phyloP scores from a whole-genome alignment of 352 stramenopile species.

The Phytopythium kandeliae region DNA sequence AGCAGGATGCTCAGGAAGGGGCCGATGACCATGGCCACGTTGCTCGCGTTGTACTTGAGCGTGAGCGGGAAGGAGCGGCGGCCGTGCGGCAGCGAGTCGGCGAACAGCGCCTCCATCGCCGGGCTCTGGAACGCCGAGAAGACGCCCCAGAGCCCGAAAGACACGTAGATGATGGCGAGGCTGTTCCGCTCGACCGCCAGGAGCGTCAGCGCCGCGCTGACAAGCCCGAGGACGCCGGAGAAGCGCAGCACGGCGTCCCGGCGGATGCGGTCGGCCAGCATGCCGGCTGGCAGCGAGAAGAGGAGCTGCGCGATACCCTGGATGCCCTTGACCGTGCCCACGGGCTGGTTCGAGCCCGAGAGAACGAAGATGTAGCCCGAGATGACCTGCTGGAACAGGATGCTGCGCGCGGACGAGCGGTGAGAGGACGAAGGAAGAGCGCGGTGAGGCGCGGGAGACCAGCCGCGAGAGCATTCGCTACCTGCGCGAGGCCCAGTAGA shows the following conservation, averaged over 20 bases:
- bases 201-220: constrained; percentile 43
- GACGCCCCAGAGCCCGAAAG: constrained; percentile 63
- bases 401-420: constrained; percentile 15
- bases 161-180: constrained; percentile 45
- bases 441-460: too few species aligned
- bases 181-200: constrained; percentile 40
- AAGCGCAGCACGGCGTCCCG: constrained; percentile 65
- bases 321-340: constrained; percentile 78
- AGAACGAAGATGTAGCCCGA: constrained; percentile 74
- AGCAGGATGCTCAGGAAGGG: constrained; percentile 55
- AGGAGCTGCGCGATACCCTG: constrained; percentile 74
- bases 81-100: constrained; percentile 64
- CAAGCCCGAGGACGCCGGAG: constrained; percentile 46
- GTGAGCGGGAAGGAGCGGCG: constrained; percentile 64
- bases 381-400: constrained; percentile 76
- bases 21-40: constrained; percentile 61
- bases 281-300: constrained; percentile 62
- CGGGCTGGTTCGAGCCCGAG: constrained; percentile 67
- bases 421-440: not conserved
- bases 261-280: constrained; percentile 59
- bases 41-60: constrained; percentile 81
- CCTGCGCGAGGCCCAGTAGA: constrained; percentile 67
- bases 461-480: too few species aligned
- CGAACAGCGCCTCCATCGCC: constrained; percentile 68
- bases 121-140: constrained; percentile 66